Evolutionary conservation across 2,329 filamentous ascomycete species (phyloP).

Genomic region (Paracoccidioides brasiliensis): DNA sequence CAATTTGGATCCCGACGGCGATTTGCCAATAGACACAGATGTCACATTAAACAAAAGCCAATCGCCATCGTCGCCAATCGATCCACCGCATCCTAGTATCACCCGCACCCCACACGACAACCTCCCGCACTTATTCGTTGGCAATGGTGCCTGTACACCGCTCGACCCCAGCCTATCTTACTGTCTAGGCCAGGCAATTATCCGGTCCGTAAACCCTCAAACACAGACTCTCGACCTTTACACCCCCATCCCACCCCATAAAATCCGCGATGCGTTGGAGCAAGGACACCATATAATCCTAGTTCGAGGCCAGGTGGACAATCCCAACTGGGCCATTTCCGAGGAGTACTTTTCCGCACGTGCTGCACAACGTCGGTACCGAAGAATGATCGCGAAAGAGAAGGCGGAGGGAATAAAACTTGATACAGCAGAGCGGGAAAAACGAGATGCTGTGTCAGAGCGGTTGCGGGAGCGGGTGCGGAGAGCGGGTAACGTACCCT

Average conservation of each 20-base stretch:
- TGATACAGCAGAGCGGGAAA: constrained; percentile 5
- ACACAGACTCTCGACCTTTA: constrained; percentile 33
- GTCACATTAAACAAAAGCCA: constrained; percentile 12
- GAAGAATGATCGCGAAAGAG: constrained; percentile 12
- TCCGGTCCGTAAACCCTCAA: constrained; percentile 29
- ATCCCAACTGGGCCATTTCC: constrained; percentile 33
- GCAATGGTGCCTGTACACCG: constrained; percentile 28
- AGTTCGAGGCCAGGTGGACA: constrained; percentile 35
- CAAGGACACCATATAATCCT: constrained; percentile 33
- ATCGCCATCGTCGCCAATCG: background rate
- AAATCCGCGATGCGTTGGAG: constrained; percentile 20
- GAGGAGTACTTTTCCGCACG: constrained; percentile 31
- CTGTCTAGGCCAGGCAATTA: constrained; percentile 38
- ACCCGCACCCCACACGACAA: constrained; percentile 30
- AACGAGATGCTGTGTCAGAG: constrained; percentile 15
- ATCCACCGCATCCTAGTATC: constrained; percentile 15
- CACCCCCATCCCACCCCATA: constrained; percentile 33
- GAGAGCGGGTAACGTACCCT: constrained; percentile 28
- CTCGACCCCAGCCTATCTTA: constrained; percentile 37
- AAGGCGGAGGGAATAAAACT: constrained; percentile 12
- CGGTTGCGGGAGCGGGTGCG: constrained; percentile 23
- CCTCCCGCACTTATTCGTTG: constrained; percentile 39
- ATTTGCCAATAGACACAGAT: constrained; percentile 11
- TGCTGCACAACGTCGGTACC: constrained; percentile 24
- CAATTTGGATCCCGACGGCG: constrained; percentile 4